These are phyloP conservation scores for Flammula alnicola DNA, from an alignment of 1,284 basidiomycete species.

Conservation along the genomic window DNA sequence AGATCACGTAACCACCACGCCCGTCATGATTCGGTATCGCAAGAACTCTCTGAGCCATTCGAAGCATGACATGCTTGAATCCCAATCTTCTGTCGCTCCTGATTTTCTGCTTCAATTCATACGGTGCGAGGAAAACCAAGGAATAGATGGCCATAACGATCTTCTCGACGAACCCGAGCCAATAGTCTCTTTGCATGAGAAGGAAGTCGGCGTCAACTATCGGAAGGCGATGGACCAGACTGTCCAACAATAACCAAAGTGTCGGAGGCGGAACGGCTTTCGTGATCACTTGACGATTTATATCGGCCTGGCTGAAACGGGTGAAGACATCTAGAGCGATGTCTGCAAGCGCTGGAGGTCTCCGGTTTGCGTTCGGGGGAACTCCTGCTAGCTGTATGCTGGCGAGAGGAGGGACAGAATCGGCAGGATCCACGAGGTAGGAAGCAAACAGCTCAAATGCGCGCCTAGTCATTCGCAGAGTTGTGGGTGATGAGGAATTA, in stretches of 20 bases:
- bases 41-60: conserved; percentile 67
- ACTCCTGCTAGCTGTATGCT: conserved; percentile 56
- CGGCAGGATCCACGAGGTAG: conserved; percentile 73
- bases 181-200: conserved; percentile 65
- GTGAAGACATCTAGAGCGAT: conserved; percentile 85
- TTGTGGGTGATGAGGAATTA: conserved; percentile 41
- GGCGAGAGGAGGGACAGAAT: conserved; percentile 66
- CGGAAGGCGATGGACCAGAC: conserved; percentile 83
- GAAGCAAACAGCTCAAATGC: conserved; percentile 76
- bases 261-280: conserved; percentile 59
- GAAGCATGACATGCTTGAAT: conserved; percentile 66
- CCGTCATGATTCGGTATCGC: conserved; percentile 51
- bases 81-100: conserved; percentile 63
- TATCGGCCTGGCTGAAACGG: conserved; percentile 75
- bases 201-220: conserved; percentile 79
- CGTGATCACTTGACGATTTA: conserved; percentile 79
- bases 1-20: conserved; percentile 61
- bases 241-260: conserved; percentile 67
- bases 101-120: conserved; percentile 70
- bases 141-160: conserved; percentile 83
- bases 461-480: conserved; percentile 51
- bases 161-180: conserved; percentile 83
- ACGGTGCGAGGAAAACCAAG: conserved; percentile 83
- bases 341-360: conserved; percentile 70
- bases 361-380: conserved; percentile 44